Base-by-base conservation (phyloP, 2,329 filamentous ascomycete species). In the Cercospora beticola region DNA sequence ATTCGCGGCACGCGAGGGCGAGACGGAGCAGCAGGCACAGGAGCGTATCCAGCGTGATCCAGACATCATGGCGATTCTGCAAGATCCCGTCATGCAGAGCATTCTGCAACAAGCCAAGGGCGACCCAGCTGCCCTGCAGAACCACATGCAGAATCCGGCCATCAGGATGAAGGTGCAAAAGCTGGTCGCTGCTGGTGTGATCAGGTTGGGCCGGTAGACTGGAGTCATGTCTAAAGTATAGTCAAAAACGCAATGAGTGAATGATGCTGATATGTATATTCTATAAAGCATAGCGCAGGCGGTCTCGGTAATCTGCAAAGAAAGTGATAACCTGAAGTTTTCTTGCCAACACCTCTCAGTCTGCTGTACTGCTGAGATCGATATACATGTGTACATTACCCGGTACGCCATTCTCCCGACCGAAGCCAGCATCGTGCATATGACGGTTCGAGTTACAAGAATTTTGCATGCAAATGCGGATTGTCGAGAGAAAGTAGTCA, bases 11-110 rank as follows among this genome's bases (percentile, higher is more conserved):
- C 90, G 93, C 28, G 94, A 96, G 78, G 95, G 95, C 74, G 95
- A 99, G 88, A 77, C 76, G 0, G 95, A 99, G 84, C 92, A 97
- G 81, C 90, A 99, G 87, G 97, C 95, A 1, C 90, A 93, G 80
- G 93, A 96, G 84, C 87, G 96, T 72, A 89, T 99, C 79, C 89
- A 92, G 84, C 89, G 89, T 28, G 76, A 75, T 49, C 75, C 75
- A 43, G 74, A 78, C 89, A 97, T 98, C 79, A 92, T 96, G 87
- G 82, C 85, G 71, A 94, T 97, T 78, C 92, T 98, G 82, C 90
- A 94, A 81, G 95, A 99, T 78, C 95, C 95, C 16, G 90, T 99
- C 78, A 98, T 99, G 94, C 93, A 99, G 83, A 91, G 91, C 73
- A 99, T 79, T 94, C 93, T 43, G 90, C 94, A 98, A 81, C 95